These are phyloP conservation scores for Anisodus tanguticus DNA, from an alignment of 257 asterid genomes.

Conservation along the genomic window DNA sequence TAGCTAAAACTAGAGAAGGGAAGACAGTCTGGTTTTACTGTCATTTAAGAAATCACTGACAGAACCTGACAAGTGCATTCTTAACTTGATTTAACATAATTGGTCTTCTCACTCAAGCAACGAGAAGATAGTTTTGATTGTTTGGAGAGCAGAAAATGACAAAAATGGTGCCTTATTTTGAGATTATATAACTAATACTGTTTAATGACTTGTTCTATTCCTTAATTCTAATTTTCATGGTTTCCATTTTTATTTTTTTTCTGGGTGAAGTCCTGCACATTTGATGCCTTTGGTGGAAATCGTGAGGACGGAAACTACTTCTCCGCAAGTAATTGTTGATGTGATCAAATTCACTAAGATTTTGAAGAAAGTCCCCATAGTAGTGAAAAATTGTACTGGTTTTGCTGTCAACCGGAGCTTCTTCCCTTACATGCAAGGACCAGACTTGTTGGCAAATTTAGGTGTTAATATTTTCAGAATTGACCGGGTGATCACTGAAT, in stretches of 20 bases:
- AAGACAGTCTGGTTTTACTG: neutral
- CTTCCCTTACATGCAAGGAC: conserved; percentile 52
- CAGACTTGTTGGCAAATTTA: conserved; percentile 52
- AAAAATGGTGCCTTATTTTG: no score
- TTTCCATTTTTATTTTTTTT: neutral
- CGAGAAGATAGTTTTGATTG: neutral
- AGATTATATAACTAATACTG: neutral
- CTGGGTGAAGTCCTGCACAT: conserved; percentile 50
- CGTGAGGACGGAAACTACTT: conserved; percentile 41
- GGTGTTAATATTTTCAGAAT: conserved; percentile 55
- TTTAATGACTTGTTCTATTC: neutral
- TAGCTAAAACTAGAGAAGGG: neutral
- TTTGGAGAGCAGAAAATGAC: neutral
- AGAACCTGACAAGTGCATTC: no score
- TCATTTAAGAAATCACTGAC: no score
- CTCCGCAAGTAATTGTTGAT: conserved; percentile 55
- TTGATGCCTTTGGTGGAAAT: conserved; percentile 52
- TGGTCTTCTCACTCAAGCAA: neutral
- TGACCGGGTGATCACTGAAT: conserved; percentile 51
- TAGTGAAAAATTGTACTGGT: conserved; percentile 51
- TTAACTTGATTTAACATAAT: no score
- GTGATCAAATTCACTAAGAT: conserved; percentile 53
- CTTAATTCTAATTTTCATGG: neutral
- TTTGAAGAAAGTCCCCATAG: conserved; percentile 56
- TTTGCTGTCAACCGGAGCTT: conserved; percentile 52